These are phyloP conservation scores for Pestalotiopsis sp. DNA, from an alignment of 2,329 filamentous ascomycete genomes.

Conservation along the genomic window DNA sequence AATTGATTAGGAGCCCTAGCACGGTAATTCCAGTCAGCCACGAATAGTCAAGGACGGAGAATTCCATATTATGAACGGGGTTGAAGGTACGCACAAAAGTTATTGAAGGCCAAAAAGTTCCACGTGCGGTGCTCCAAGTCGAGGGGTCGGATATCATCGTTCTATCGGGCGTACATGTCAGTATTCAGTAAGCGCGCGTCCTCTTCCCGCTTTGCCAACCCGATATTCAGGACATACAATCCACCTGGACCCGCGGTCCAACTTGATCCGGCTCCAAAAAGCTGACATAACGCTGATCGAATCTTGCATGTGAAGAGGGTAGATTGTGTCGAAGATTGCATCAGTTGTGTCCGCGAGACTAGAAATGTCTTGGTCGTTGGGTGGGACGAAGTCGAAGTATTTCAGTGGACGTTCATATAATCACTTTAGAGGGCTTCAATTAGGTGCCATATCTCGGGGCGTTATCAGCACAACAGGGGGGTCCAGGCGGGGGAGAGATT, in stretches of 20 bases:
- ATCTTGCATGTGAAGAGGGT: not conserved
- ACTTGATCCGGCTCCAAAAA: not conserved
- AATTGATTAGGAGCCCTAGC: constrained; percentile 21
- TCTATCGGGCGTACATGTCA: not conserved
- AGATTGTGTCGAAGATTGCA: not conserved
- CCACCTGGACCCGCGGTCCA: not conserved
- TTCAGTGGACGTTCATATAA: not conserved
- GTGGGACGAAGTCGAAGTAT: not conserved
- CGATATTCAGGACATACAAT: not conserved
- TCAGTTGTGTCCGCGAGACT: not conserved
- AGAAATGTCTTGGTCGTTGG: not conserved
- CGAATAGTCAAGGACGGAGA: not conserved
- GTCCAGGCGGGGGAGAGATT: not conserved
- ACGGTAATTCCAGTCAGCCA: not conserved
- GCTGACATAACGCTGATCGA: not conserved
- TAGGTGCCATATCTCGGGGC: not conserved
- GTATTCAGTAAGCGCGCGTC: not conserved
- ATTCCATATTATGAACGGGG: too few relatives aligned
- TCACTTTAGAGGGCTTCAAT: not conserved
- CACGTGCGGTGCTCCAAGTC: constrained; percentile 1
- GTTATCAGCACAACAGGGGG: not conserved
- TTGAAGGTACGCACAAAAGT: not conserved
- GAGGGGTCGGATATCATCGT: constrained; percentile 1
- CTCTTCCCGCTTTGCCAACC: not conserved
- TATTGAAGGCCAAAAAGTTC: constrained; percentile 1